Evolutionary conservation across 2,329 filamentous ascomycete genomes (phyloP), one percentile per base, ranked within the genome.

Genomic region (Thelonectria discophora): DNA sequence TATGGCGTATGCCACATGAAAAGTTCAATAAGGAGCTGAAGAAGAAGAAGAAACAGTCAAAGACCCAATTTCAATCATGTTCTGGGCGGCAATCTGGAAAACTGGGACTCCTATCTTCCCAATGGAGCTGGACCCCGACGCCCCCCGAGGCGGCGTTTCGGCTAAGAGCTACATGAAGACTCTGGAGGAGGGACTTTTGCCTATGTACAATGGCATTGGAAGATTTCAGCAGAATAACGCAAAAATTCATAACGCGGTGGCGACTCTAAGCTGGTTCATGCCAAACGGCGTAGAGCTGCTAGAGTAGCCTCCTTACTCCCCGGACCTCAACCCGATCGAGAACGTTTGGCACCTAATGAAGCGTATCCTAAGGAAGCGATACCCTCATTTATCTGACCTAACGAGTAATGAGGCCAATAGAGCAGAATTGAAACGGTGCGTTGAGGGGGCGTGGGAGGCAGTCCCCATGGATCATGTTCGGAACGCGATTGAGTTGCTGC

Each of bases 51-150:
- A 17, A 47, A 27, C n/a, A 47, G 42, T 34, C 9, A 47, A 55
- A 55, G 27, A 24, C 18, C 45, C 43, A n/a, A 39, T 55, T 37
- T 48, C 53, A 27, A 24, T 47, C 18, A 55, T 55, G 32, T 48
- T 55, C 15, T 55, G 53, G 53, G 53, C 53, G 20, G 43, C 17
- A 40, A 55, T 47, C 10, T 48, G 43, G 43, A 48, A 24, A 47
- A 27, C 39, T 17, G 32, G 32, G 15, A 48, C 32, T 5, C 30
- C 53, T 7, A 39, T 55, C 15, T n/a, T 40, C 17, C 32, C 24
- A 12, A 48, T 55, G 53, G 18, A 15, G 3, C 7, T 43, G 11
- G 43, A 55, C 27, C 37, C n/a, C n/a, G n/a, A n/a, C 13, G 8
- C 8, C 13, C 8, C 8, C 13, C 13, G 8, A 12, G 8, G 34